Evolutionary conservation across 441 rosid species (phyloP), one percentile per base, ranked within the genome.

Genomic region (Corymbia calophylla): DNA sequence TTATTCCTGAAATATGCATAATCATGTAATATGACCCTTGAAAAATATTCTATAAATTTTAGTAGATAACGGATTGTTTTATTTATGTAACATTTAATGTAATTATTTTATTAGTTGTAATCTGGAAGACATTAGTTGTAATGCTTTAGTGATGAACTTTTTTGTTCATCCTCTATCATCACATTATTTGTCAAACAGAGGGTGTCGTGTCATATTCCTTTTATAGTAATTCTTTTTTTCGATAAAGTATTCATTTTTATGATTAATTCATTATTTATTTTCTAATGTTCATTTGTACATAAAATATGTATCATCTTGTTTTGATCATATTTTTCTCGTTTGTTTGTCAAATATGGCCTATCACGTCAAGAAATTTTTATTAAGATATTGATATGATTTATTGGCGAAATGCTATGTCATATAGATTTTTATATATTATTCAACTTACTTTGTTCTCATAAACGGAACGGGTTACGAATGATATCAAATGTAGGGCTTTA

Each of bases 281-380:
- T 11, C 13, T 23, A 21, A 56, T 23, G 62, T 56, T 23, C 29
- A 1, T 0, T 56, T 0, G 62, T 56, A 9, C 0, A 56, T 56
- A 23, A 56, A 56, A 23, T 56, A 56, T 56, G 27, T 56, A 23
- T 56, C 9, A 23, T 56, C 62, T 56, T 56, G 62, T 56, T 56
- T 56, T 56, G 62, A 56, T 0, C 62, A 23, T 56, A 56, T 56
- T 56, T 23, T 9, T 56, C 62, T 56, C 62, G 29, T 56, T 56
- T 56, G 62, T 56, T 56, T 56, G 29, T 56, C 62, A 56, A 56
- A 23, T 56, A 56, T 56, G 29, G 11, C 12, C 29, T 56, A 56
- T 9, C 62, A 9, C 4, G 29, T 56, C 29, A 4, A 56, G 6
- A 21, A 23, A 23, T 23, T 56, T 56, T 23, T 9, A 56, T 23